These are phyloP conservation scores for Fusarium mangiferae DNA, from an alignment of 2,329 filamentous ascomycete species.

Conservation along the genomic window DNA sequence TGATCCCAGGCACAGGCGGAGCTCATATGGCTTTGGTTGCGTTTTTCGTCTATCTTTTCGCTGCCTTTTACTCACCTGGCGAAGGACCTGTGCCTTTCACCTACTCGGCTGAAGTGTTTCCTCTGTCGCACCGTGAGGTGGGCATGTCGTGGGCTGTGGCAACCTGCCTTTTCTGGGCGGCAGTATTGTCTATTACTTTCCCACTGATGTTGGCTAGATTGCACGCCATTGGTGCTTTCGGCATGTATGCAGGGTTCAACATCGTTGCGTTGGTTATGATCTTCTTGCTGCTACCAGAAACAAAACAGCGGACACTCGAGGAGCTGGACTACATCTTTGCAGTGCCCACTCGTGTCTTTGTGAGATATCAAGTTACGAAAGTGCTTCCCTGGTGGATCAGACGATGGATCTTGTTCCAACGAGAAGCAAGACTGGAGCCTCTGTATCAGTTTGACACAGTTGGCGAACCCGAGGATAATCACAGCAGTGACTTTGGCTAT, in stretches of 20 bases:
- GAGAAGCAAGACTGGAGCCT: slow-evolving; percentile 53
- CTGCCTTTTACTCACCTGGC: slow-evolving; percentile 60
- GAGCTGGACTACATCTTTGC: slow-evolving; percentile 70
- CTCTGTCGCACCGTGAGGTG: slow-evolving; percentile 75
- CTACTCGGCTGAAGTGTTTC: slow-evolving; percentile 76
- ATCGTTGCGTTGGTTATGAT: slow-evolving; percentile 65
- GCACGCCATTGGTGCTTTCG: slow-evolving; percentile 61
- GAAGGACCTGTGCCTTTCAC: slow-evolving; percentile 76
- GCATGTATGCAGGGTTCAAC: slow-evolving; percentile 66
- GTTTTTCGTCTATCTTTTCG: slow-evolving; percentile 67
- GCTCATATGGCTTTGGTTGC: slow-evolving; percentile 59
- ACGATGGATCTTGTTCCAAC: slow-evolving; percentile 64
- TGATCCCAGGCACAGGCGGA: slow-evolving; percentile 55
- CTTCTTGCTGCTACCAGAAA: slow-evolving; percentile 67
- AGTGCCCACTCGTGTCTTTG: slow-evolving; percentile 67
- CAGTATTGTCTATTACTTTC: slow-evolving; percentile 71
- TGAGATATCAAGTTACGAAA: slow-evolving; percentile 66
- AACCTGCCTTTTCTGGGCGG: slow-evolving; percentile 70
- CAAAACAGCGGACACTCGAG: slow-evolving; percentile 65
- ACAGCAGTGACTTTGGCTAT: slow-evolving; percentile 45
- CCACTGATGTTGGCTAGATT: slow-evolving; percentile 63
- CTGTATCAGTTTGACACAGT: slow-evolving; percentile 55
- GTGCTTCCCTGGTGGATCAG: slow-evolving; percentile 70
- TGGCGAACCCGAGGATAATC: slow-evolving; percentile 46
- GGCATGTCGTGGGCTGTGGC: slow-evolving; percentile 78